Evolutionary conservation across 176 grass and related monocot genomes (phyloP).

Genomic region (Rhynchospora breviuscula): DNA sequence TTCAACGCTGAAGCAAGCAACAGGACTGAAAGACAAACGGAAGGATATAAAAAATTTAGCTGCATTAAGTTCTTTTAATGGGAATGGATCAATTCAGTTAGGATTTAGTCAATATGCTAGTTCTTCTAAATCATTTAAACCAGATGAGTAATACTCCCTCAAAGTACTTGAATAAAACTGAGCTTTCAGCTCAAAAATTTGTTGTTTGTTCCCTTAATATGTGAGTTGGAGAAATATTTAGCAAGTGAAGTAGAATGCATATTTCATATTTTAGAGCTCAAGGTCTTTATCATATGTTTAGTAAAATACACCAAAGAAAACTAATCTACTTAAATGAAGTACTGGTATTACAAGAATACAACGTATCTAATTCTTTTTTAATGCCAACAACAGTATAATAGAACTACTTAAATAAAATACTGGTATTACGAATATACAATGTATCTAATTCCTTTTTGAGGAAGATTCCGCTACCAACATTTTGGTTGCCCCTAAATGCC

Average conservation of each 20-base stretch:
- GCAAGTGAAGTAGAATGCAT: not conserved
- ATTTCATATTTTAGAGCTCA: not conserved
- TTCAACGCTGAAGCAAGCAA: not conserved
- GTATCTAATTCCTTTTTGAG: too few species aligned
- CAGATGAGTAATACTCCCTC: not conserved
- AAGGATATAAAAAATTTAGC: not conserved
- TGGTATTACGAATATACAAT: too few species aligned
- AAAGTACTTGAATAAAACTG: not conserved
- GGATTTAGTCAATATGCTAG: constrained; percentile 14
- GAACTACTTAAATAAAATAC: too few species aligned
- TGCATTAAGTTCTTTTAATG: not conserved
- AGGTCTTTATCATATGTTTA: not conserved
- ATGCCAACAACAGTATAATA: not conserved
- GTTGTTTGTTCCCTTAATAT: not conserved
- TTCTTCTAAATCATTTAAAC: constrained; percentile 7
- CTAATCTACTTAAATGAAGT: not conserved
- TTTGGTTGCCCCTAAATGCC: too few species aligned
- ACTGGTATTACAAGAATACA: not conserved
- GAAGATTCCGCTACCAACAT: too few species aligned
- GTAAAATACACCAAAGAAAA: not conserved
- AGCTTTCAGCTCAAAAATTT: not conserved
- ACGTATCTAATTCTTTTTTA: not conserved
- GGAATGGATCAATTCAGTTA: not conserved
- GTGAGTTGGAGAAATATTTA: not conserved
- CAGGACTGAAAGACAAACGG: not conserved